Conservation (phyloP, 495 filamentous ascomycete genomes). For the Podospora australis region DNA sequence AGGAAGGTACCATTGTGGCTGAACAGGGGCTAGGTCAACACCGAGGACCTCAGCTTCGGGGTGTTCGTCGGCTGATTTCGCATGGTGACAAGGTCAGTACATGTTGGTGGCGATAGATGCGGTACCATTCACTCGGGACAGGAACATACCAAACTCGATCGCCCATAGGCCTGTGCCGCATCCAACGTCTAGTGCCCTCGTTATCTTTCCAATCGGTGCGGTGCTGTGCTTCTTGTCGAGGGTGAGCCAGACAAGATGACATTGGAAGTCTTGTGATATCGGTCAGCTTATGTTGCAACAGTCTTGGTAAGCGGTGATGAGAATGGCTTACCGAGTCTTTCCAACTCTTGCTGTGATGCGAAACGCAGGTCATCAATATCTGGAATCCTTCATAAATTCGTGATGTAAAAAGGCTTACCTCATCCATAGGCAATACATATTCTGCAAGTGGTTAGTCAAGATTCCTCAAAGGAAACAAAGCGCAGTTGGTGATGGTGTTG, state of each 20-base stretch:
- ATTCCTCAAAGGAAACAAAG: too few species aligned
- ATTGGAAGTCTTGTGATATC: conserved; percentile 9
- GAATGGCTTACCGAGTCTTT: conserved; percentile 7
- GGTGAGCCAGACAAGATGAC: conserved; percentile 12
- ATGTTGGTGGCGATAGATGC: not conserved
- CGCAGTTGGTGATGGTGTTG: too few species aligned
- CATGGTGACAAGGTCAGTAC: not conserved
- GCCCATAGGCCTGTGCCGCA: conserved; percentile 14
- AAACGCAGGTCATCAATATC: not conserved
- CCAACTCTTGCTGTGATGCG: conserved; percentile 8
- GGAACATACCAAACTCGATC: conserved; percentile 6
- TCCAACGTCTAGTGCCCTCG: conserved; percentile 8
- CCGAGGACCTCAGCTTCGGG: conserved; percentile 2
- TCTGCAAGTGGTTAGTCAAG: conserved; percentile 4
- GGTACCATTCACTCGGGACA: too few species aligned
- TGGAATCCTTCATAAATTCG: too few species aligned
- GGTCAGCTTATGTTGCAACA: too few species aligned
- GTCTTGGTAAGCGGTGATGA: too few species aligned
- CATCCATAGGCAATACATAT: conserved; percentile 14
- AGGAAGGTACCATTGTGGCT: conserved; percentile 30
- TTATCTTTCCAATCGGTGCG: conserved; percentile 4
- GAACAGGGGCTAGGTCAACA: conserved; percentile 45
- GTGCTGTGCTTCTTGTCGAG: conserved; percentile 6
- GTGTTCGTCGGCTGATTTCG: conserved; percentile 4
- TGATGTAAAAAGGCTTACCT: not conserved